Base-by-base conservation (phyloP, 768 basidiomycete species). In the Russula emetica region DNA sequence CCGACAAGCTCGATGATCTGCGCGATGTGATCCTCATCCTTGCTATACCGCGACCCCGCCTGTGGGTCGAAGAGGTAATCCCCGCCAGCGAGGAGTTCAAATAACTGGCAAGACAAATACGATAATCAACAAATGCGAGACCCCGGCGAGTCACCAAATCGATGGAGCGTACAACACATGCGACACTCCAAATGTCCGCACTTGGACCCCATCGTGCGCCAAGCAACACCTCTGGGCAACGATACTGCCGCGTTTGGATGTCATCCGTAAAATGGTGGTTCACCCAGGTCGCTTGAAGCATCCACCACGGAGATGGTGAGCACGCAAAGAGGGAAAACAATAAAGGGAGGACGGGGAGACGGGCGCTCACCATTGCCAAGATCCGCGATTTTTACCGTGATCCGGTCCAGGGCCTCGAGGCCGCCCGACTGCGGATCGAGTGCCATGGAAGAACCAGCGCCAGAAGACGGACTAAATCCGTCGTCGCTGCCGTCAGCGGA, bases 211-310 rank as follows among this genome's bases (percentile, higher is more conserved):
- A 99, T 69, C 92, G 91, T 2, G 93, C 92, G 50, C 96, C 96
- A 1, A 98, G 80, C 53, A 99, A 95, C 63, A 98, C 96, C 74
- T 99, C 96, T 1, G 97, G 96, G 79, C 92, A 94, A 30, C 97
- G 85, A 74, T 98, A 98, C 71, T 98, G 97, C 71, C 96, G 78
- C 30, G 97, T 99, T 77, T 98, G 90, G 69, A 98, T 98, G 71
- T 98, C 97, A 75, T 99, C 96, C 49, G 97, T 98, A 68, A 98
- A 99, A 72, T 98, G 97, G 69, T 98, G 92, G 71, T 96, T 91
- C 34, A 84, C 84, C 90, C 90, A 92, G 1, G 90, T 92, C 11
- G 90, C 90, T 87, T 69, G 16, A 30, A 30, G 42, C 8, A 32
- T 42, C 50, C 49, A 36, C n/a, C 52, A 34, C 20, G n/a, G 49